Evolutionary conservation across 1,284 basidiomycete species (phyloP), one percentile per base, ranked within the genome.

Genomic region (Mycosarcoma maydis): DNA sequence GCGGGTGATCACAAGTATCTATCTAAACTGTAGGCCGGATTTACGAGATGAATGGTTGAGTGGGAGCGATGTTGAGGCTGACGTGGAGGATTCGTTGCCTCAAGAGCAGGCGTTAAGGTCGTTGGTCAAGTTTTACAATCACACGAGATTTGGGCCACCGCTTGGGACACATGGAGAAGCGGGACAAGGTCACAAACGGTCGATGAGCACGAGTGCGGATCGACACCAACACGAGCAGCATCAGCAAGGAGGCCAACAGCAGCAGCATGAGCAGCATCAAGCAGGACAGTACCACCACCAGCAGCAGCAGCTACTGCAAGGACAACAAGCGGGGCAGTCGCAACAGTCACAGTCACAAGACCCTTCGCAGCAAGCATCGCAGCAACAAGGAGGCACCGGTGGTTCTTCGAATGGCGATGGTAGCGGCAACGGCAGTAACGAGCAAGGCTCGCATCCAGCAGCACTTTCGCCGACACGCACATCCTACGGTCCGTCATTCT

Each of bases 1-100:
- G 96, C 96, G 98, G 83, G 92, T 98, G 61, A 98, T 99, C 79
- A 99, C 96, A 4, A 90, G 92, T 26, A 98, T 99, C 71, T 98
- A 99, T 82, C 86, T 98, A 59, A 96, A 97, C 78, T 98, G 94
- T 81, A 87, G 95, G 49, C 95, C 96, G 10, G 94, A 97, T 78
- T 86, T 99, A 47, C 87, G 95, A 33, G 96, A 99, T 82, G 96
- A 98, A 80, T 99, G 96, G 96, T 85, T 98, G 33, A 91, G 92
- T 13, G 92, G 93, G 2, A 89, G 89, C 17, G 96, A 98, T 80
- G 89, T 92, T 6, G 95, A 98, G 75, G 91, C 92, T 66, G 91
- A 92, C 52, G 86, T 90, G 26, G 95, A 87, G 42, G 86, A 86
- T 50, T 84, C 84, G 4, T 72, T 84, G 90, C 91, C 92, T 16